Evolutionary conservation across 2,329 filamentous ascomycete species (phyloP).

Genomic region (Pseudodiploospora longispora): DNA sequence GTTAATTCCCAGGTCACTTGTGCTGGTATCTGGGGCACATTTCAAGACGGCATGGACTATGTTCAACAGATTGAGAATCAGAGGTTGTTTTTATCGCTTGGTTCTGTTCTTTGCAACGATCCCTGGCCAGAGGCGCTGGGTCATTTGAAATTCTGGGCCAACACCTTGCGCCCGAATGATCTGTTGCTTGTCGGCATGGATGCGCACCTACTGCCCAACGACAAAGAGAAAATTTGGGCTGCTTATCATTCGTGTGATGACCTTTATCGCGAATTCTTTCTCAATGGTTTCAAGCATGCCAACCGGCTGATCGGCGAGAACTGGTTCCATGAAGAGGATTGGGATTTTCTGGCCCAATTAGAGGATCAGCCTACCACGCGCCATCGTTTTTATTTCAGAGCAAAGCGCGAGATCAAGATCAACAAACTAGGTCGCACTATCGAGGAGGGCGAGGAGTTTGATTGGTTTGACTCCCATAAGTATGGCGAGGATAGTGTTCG

Average conservation of each 20-base stretch:
- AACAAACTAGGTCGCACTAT: conserved; percentile 18
- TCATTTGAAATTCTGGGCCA: conserved; percentile 28
- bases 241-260: conserved; percentile 30
- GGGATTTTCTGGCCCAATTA: conserved; percentile 28
- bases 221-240: conserved; percentile 30
- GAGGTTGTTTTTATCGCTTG: conserved; percentile 31
- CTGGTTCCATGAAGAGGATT: conserved; percentile 28
- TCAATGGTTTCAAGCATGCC: conserved; percentile 30
- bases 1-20: conserved; percentile 22
- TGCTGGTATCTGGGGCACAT: conserved; percentile 32
- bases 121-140: conserved; percentile 26
- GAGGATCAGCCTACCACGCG: conserved; percentile 28
- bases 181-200: conserved; percentile 34
- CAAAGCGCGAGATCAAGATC: conserved; percentile 25
- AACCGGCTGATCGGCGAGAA: conserved; percentile 27
- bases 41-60: conserved; percentile 26
- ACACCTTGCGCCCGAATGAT: conserved; percentile 25
- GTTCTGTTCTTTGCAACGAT: conserved; percentile 35
- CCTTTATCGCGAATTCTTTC: conserved; percentile 29
- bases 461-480: conserved; percentile 38
- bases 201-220: conserved; percentile 24
- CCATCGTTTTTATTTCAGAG: conserved; percentile 32
- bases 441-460: conserved; percentile 25
- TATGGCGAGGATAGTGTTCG: conserved; percentile 27
- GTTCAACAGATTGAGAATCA: conserved; percentile 21